Percentiles rank a stretch among this genome's conserved stretches.
Evolutionary conservation across 805 yeast genomes (phyloP).

Genomic region (Wickerhamiella vanderwaltii): DNA sequence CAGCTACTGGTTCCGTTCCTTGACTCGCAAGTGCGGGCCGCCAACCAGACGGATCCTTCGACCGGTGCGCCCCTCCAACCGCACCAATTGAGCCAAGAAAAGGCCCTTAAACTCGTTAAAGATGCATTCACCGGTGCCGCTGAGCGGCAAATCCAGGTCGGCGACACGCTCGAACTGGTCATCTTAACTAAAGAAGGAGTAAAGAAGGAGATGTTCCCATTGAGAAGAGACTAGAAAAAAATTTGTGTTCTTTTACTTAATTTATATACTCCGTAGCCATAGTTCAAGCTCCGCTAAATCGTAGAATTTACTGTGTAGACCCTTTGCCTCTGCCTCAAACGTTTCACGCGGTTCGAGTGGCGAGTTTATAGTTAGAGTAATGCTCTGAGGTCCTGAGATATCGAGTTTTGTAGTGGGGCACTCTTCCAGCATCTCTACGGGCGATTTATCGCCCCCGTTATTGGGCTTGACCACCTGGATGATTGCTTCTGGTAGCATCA

Average conservation of each 20-base stretch:
- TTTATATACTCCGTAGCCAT: slow-evolving; percentile 23
- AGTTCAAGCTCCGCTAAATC: slow-evolving; percentile 28
- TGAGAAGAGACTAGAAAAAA: slow-evolving; percentile 29
- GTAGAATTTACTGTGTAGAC: slow-evolving; percentile 22
- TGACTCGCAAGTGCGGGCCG: slow-evolving; percentile 93
- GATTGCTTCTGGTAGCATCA: slow-evolving; percentile 13
- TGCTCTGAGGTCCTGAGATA: neutral
- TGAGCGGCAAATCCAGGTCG: slow-evolving; percentile 96
- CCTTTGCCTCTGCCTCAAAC: slow-evolving; percentile 8
- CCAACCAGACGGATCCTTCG: slow-evolving; percentile 79
- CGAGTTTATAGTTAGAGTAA: slow-evolving; percentile 16
- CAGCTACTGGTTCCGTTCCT: slow-evolving; percentile 92
- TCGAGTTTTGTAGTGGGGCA: neutral
- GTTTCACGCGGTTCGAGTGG: slow-evolving; percentile 18
- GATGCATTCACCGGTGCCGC: slow-evolving; percentile 96
- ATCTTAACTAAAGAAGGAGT: slow-evolving; percentile 92
- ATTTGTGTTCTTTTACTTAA: neutral
- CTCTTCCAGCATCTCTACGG: slow-evolving; percentile 2
- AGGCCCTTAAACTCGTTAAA: slow-evolving; percentile 73
- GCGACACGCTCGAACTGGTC: slow-evolving; percentile 86
- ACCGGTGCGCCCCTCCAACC: slow-evolving; percentile 49
- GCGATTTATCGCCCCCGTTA: neutral
- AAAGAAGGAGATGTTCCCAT: slow-evolving; percentile 65
- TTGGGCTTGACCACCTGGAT: neutral
- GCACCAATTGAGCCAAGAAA: slow-evolving; percentile 61